Evolutionary conservation across 345 rosid genomes (phyloP).

Genomic region (Eucalyptus globulus): DNA sequence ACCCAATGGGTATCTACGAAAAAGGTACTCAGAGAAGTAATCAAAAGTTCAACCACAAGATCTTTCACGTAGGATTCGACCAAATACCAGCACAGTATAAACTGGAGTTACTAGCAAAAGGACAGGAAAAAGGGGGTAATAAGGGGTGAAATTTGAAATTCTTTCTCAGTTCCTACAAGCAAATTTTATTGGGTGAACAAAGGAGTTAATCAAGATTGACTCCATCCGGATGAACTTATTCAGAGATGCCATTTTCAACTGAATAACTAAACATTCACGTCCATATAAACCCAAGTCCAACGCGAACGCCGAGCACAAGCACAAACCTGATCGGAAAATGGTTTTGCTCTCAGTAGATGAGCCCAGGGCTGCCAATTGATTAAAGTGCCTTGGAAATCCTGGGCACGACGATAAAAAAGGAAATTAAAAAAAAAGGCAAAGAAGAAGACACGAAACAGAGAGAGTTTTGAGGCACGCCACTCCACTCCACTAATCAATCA

Average conservation of each 20-base stretch:
- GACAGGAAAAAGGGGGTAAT: not conserved
- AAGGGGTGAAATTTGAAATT: not conserved
- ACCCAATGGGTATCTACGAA: not conserved
- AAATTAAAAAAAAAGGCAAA: not conserved
- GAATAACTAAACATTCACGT: not conserved
- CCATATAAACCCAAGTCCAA: not conserved
- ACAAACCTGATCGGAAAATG: slow-evolving; percentile 6
- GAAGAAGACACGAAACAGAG: not conserved
- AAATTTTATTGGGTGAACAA: not conserved
- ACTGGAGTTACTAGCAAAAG: not conserved
- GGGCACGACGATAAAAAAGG: not conserved
- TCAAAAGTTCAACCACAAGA: not conserved
- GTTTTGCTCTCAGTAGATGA: slow-evolving; percentile 6
- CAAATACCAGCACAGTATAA: not conserved
- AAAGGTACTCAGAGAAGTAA: not conserved
- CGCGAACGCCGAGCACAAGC: not conserved
- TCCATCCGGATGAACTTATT: not conserved
- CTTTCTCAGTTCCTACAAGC: not conserved
- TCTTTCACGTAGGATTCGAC: not conserved
- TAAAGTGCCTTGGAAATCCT: not conserved
- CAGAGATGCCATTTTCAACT: not conserved
- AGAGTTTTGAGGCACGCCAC: not conserved
- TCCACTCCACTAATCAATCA: not conserved
- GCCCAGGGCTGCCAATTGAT: slow-evolving; percentile 12
- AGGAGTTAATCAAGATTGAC: not conserved